phyloP scores from a whole-genome alignment of 345 rosid species.

The Hirschfeldia incana region DNA sequence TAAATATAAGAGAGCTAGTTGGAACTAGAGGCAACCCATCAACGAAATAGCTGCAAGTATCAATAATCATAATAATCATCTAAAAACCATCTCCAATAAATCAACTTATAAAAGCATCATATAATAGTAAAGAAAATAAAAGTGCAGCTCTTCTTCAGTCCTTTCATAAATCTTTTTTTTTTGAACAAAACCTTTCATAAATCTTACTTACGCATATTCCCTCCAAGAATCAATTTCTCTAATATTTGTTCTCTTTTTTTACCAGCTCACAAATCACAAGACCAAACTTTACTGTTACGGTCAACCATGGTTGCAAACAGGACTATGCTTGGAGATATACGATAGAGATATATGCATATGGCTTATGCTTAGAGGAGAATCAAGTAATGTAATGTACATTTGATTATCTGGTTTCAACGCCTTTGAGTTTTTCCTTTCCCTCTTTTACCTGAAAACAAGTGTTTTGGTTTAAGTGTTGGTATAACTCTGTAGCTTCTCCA shows the following conservation, averaged over 20 bases:
- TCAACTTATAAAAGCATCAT: not conserved
- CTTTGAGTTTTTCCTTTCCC: not conserved
- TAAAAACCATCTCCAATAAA: not conserved
- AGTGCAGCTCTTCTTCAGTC: not conserved
- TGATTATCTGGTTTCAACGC: not conserved
- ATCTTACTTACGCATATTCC: not conserved
- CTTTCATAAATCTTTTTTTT: not conserved
- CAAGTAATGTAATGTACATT: not conserved
- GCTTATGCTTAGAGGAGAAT: not conserved
- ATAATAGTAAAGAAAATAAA: not conserved
- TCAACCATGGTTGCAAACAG: not conserved
- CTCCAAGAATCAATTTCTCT: not conserved
- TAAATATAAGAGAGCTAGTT: not conserved
- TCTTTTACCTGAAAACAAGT: not conserved
- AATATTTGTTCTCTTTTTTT: too few species aligned
- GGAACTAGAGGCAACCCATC: not conserved
- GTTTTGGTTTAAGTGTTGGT: not conserved
- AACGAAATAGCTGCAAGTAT: not conserved
- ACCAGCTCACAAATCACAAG: not conserved
- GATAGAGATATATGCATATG: not conserved
- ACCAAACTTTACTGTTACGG: not conserved
- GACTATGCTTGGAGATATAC: not conserved
- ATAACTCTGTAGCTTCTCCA: not conserved
- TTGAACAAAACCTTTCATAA: too few species aligned
- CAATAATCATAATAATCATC: not conserved